Base-by-base conservation (phyloP, 108 stramenopile species). In the Cyclotella atomus region DNA sequence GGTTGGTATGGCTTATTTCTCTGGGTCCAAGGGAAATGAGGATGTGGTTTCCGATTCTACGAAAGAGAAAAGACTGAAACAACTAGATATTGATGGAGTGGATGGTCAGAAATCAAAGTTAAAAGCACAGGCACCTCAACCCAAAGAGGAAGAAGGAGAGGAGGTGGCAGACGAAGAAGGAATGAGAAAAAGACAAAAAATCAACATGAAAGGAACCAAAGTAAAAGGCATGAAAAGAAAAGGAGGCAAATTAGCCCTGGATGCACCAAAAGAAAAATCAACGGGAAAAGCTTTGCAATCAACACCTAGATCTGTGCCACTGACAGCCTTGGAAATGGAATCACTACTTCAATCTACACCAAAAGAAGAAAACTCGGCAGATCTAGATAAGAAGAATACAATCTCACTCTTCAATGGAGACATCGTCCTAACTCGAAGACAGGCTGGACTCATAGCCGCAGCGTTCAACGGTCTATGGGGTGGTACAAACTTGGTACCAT, bases 401-500 rank as follows among this genome's bases (percentile, higher is more conserved):
- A 67, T 76, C 3, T 43, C 79, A 14, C 21, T 84, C 7, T 76
- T 72, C 44, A 60, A 64, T 20, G 84, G 85, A 16, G 47, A 74
- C n/a, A n/a, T 89, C 12, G 34, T 46, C 10, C 24, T 89, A 59
- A 82, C 85, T 1, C 55, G 45, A 43, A 79, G 80, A 2, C 83
- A 84, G 50, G n/a, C 67, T 24, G 91, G 91, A 15, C 81, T 92
- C 38, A 25, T 79, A n/a, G 91, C 84, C 29, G 86, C 91, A 14
- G 60, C 83, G 30, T 63, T 88, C 62, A 89, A 89, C 71, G 91
- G 68, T 19, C 14, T 41, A 0, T 73, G 62, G 72, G 64, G 72
- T 20, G 70, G 87, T 16, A 78, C 81, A 10, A 88, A 85, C 35
- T 54, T 92, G 20, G 27, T 92, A 35, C 91, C 91, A 27, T 53